A percentile compares a stretch with the other conserved stretches of the same genome.
These are phyloP conservation scores for Euphorbia peplus DNA, from an alignment of 345 rosid genomes.

Conservation along the genomic window DNA sequence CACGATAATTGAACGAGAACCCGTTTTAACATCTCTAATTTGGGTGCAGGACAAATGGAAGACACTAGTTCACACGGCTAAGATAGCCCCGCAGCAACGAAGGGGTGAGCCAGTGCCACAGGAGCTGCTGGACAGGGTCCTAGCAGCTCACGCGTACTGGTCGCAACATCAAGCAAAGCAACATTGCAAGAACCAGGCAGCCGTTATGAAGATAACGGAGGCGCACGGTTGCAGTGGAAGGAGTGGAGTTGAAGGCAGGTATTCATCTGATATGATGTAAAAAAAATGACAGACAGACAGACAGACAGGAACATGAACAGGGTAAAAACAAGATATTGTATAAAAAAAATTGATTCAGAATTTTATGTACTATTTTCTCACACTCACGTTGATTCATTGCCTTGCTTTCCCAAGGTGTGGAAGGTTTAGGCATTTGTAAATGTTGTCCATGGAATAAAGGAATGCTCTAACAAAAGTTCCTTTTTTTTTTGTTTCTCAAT, in stretches of 20 bases:
- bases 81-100: conserved; percentile 82
- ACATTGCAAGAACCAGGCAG: conserved; percentile 47
- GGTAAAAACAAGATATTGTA: conserved; percentile 34
- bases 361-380: conserved; percentile 37
- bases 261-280: conserved; percentile 27
- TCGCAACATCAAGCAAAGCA: conserved; percentile 76
- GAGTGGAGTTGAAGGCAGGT: conserved; percentile 28
- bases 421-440: conserved; percentile 43
- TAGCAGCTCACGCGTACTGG: conserved; percentile 84
- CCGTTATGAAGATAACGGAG: conserved; percentile 22
- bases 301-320: conserved; percentile 24
- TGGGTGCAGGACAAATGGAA: conserved; percentile 92
- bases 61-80: conserved; percentile 93
- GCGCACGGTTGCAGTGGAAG: conserved; percentile 11
- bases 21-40: too few species aligned
- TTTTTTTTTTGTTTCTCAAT: not conserved
- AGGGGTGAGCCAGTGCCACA: conserved; percentile 98
- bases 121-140: conserved; percentile 79
- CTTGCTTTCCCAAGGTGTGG: conserved; percentile 3
- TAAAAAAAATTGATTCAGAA: conserved; percentile 32
- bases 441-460: conserved; percentile 39
- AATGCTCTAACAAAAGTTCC: conserved; percentile 20
- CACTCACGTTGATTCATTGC: conserved; percentile 43
- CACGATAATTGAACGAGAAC: too few species aligned
- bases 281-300: conserved; percentile 19